Evolutionary conservation across 2,329 filamentous ascomycete genomes (phyloP), one percentile per base, ranked within the genome.

Genomic region (Metarhizium robertsii): DNA sequence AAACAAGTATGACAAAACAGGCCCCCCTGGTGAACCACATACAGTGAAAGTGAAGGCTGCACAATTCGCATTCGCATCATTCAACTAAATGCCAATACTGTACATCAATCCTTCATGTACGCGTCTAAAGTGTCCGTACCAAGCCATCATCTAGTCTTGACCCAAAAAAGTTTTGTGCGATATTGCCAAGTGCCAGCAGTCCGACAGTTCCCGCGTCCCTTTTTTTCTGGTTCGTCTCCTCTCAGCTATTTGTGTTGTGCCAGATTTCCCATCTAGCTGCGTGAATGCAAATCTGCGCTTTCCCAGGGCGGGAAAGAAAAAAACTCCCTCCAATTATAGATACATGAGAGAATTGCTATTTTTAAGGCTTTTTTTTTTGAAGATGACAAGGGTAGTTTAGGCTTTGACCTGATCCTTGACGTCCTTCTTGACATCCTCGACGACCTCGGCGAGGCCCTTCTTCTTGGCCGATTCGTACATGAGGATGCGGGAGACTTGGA

Each of bases 401-500:
- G 63, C 62, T 60, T 67, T 67, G 57, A 61, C 58, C 50, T 62
- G 54, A 46, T 66, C 59, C 67, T 72, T 69, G 53, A 66, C 65
- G 25, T 71, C 69, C 57, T 74, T 69, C 68, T 77, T 73, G 53
- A 71, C 67, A 32, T 74, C 73, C 58, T 72, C 70, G 42, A 67
- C 63, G n/a, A 65, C 62, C 29, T 60, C 67, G 32, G 65, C 59
- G 42, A 69, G 61, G 54, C 67, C 63, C 58, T 76, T 70, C 75
- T 89, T 85, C 67, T 85, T 73, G 58, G 78, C 79, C 61, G 76
- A 72, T 64, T 86, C 78, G 71, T 85, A 87, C 65, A 82, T 55
- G 63, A 83, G 72, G 67, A 97, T 96, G 65, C 94, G 86, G 62
- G 76, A 76, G 61, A 90, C 79, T 79, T 99, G 94, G 61, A 90